Evolutionary conservation across 495 filamentous ascomycete genomes (phyloP).

Genomic region (Xylaria nigripes): DNA sequence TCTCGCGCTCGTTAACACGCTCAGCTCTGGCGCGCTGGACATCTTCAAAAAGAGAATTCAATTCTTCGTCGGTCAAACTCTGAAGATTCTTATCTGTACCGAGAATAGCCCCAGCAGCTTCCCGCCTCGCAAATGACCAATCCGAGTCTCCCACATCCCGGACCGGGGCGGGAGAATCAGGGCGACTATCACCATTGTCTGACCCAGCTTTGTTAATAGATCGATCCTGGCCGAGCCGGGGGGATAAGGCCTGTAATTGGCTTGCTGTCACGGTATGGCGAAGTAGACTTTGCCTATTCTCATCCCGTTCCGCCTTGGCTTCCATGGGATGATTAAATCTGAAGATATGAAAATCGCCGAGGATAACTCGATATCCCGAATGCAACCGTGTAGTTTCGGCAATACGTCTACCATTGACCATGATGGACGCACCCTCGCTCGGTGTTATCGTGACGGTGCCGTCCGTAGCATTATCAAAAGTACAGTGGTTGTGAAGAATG

Average conservation of each 20-base stretch:
- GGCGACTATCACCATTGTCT: slow-evolving; percentile 58
- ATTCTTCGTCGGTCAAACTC: slow-evolving; percentile 82
- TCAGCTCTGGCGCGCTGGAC: slow-evolving; percentile 80
- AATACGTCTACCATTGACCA: slow-evolving; percentile 92
- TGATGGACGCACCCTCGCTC: slow-evolving; percentile 81
- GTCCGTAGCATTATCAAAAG: slow-evolving; percentile 80
- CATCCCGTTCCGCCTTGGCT: slow-evolving; percentile 83
- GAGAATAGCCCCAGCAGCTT: slow-evolving; percentile 82
- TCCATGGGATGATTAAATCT: slow-evolving; percentile 97
- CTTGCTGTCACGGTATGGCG: slow-evolving; percentile 81
- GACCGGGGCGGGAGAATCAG: slow-evolving; percentile 66
- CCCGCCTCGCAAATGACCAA: slow-evolving; percentile 89
- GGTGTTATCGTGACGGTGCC: slow-evolving; percentile 85
- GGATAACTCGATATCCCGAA: slow-evolving; percentile 88
- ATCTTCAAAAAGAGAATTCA: slow-evolving; percentile 92
- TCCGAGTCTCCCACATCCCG: slow-evolving; percentile 75
- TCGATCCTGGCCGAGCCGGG: slow-evolving; percentile 67
- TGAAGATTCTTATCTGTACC: slow-evolving; percentile 89
- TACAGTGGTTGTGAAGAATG: slow-evolving; percentile 87
- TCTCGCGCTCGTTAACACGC: slow-evolving; percentile 64
- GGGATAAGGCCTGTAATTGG: slow-evolving; percentile 59
- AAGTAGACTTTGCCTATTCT: slow-evolving; percentile 63
- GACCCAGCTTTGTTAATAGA: slow-evolving; percentile 63
- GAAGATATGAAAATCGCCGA: slow-evolving; percentile 99
- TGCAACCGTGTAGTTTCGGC: slow-evolving; percentile 73